Evolutionary conservation across 2,329 filamentous ascomycete species (phyloP).

Genomic region (Hypoxylon sp.): DNA sequence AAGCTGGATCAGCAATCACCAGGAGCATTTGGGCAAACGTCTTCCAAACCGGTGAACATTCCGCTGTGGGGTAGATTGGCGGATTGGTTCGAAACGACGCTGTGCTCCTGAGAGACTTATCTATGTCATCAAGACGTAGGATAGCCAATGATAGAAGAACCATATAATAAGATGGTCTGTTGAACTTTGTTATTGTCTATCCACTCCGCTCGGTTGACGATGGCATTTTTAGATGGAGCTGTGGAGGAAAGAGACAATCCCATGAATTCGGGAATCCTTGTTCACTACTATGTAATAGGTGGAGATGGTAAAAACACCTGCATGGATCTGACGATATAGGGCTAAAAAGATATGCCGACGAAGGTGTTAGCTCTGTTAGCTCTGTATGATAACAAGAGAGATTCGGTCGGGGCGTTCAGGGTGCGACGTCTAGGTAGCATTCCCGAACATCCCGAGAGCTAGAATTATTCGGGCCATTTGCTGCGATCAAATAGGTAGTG

Average conservation of each 20-base stretch:
- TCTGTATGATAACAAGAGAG: not conserved
- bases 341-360: constrained; percentile 14
- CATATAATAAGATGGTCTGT: constrained; percentile 14
- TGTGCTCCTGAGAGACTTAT: not conserved
- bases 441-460: constrained; percentile 37
- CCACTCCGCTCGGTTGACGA: constrained; percentile 14
- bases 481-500: constrained; percentile 27
- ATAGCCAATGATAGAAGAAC: constrained; percentile 15
- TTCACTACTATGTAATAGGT: constrained; percentile 24
- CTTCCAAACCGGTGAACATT: constrained; percentile 29
- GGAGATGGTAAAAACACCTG: constrained; percentile 9
- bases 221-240: constrained; percentile 16
- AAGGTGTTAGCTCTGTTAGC: not conserved
- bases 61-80: constrained; percentile 16
- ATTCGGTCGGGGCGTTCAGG: constrained; percentile 1
- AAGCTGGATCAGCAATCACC: constrained; percentile 15
- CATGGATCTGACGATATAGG: constrained; percentile 1
- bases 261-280: constrained; percentile 12
- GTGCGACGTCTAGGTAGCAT: constrained; percentile 17
- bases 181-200: constrained; percentile 2
- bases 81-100: constrained; percentile 1
- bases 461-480: constrained; percentile 31
- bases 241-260: constrained; percentile 21
- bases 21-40: constrained; percentile 15
- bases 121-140: not conserved